phyloP scores from a whole-genome alignment of 768 basidiomycete genomes.

The Tylopilus balloui region DNA sequence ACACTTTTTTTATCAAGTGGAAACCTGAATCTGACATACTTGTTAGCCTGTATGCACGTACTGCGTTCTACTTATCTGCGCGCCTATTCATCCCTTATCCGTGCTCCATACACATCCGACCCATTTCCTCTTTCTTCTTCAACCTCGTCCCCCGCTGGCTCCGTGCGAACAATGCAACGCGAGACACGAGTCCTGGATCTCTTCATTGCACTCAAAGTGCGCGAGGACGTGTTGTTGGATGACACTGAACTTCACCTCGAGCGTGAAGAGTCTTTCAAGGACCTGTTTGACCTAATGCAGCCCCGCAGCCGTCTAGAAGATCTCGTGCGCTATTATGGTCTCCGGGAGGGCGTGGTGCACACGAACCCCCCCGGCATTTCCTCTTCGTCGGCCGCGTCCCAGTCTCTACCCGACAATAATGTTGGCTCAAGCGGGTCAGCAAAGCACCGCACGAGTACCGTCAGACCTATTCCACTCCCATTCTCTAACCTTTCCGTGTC shows the following conservation, averaged over 20 bases:
- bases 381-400: constrained; percentile 2
- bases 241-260: constrained; percentile 72
- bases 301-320: constrained; percentile 76
- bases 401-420: background rate
- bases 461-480: constrained; percentile 21
- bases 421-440: constrained; percentile 5
- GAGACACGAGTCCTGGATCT: constrained; percentile 73
- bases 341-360: constrained; percentile 35
- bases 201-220: constrained; percentile 76
- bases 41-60: constrained; percentile 72
- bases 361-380: constrained; percentile 1
- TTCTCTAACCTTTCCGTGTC: constrained; percentile 37
- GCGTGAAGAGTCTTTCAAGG: constrained; percentile 70
- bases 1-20: background rate
- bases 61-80: constrained; percentile 72
- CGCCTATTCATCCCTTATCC: constrained; percentile 57
- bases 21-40: constrained; percentile 1
- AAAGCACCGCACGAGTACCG: background rate
- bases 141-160: constrained; percentile 19
- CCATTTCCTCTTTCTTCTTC: constrained; percentile 58
- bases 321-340: constrained; percentile 47
- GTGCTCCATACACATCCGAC: constrained; percentile 68
- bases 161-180: constrained; percentile 52
- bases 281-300: constrained; percentile 73
- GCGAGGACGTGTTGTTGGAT: constrained; percentile 74